phyloP scores from a whole-genome alignment of 495 filamentous ascomycete genomes.

The Penicillium coprophilum region DNA sequence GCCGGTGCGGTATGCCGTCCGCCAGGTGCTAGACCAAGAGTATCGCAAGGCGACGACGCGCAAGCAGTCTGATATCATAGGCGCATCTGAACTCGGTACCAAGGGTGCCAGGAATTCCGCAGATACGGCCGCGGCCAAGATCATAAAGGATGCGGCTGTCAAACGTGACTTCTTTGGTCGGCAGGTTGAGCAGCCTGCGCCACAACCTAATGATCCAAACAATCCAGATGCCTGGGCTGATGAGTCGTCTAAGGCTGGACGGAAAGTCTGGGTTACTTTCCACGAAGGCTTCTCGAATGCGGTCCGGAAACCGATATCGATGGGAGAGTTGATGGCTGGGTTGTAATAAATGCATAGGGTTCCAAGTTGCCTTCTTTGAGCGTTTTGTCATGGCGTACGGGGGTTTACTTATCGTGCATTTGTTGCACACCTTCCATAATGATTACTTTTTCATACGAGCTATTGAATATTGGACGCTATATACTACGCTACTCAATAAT shows the following conservation, averaged over 20 bases:
- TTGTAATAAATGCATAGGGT: conserved; percentile 26
- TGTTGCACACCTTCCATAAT: conserved; percentile 1
- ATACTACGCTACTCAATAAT: not conserved
- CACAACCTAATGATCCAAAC: conserved; percentile 25
- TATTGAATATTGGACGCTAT: not conserved
- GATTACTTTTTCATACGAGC: not conserved
- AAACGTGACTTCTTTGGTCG: conserved; percentile 94
- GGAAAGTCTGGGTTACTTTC: conserved; percentile 86
- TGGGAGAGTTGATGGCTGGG: conserved; percentile 74
- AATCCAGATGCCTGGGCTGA: conserved; percentile 25
- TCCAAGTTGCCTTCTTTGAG: not conserved
- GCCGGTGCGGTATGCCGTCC: conserved; percentile 82
- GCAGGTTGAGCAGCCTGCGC: conserved; percentile 51
- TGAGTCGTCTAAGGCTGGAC: conserved; percentile 44
- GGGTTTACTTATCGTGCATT: not conserved
- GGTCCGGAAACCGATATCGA: conserved; percentile 84
- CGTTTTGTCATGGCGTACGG: conserved; percentile 8
- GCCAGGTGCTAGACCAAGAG: conserved; percentile 90
- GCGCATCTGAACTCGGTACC: conserved; percentile 42
- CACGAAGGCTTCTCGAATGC: conserved; percentile 97
- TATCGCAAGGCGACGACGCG: conserved; percentile 65
- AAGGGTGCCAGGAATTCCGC: conserved; percentile 31
- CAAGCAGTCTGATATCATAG: conserved; percentile 58
- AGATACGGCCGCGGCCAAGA: conserved; percentile 21
- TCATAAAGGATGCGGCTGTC: conserved; percentile 37